Conservation (phyloP, 306 rosid genomes). For the Malus orientalis region DNA sequence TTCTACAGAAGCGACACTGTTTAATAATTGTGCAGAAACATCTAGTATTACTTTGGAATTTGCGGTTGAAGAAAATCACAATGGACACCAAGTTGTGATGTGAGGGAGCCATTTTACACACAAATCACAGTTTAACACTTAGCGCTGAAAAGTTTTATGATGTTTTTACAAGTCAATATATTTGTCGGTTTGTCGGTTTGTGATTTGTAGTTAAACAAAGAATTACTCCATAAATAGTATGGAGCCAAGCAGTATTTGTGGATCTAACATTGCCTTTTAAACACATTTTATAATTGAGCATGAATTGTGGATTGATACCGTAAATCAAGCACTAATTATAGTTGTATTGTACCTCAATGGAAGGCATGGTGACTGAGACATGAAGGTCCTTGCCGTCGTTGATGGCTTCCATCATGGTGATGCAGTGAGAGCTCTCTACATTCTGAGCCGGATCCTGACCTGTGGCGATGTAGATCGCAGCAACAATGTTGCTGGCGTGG, state of each 20-base stretch:
- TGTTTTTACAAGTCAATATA: too few relatives aligned
- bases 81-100: too few relatives aligned
- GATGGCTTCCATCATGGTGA: constrained; percentile 22
- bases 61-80: too few relatives aligned
- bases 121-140: too few relatives aligned
- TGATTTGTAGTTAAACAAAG: too few relatives aligned
- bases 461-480: constrained; percentile 16
- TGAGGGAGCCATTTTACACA: too few relatives aligned
- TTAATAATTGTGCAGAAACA: too few relatives aligned
- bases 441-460: constrained; percentile 25
- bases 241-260: background rate
- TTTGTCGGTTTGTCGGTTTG: too few relatives aligned
- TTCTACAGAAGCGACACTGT: too few relatives aligned
- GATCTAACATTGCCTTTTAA: background rate
- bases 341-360: constrained; percentile 12
- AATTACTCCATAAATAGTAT: too few relatives aligned
- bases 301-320: background rate
- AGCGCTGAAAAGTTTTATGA: too few relatives aligned
- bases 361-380: constrained; percentile 18
- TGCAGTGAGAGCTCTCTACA: constrained; percentile 24
- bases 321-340: background rate
- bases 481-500: constrained; percentile 19
- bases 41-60: too few relatives aligned
- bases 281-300: background rate
- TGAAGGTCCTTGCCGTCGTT: constrained; percentile 15